Percentiles rank a stretch among this genome's conserved stretches.
Conservation (phyloP, 164 flowering plant species). For the Magnolia changhungtana region DNA sequence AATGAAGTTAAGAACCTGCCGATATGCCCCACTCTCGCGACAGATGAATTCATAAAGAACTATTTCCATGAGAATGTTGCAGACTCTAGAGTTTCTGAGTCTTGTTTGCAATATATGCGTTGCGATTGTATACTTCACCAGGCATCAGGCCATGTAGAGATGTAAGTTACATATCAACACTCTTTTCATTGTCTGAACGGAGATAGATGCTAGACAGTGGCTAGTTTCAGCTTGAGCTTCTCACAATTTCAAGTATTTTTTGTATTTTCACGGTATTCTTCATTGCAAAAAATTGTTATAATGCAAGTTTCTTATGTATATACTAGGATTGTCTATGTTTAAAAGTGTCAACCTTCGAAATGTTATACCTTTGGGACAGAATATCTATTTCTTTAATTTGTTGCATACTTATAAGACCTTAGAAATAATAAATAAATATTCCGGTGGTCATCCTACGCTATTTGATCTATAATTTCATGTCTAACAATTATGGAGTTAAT, state of each 20-base stretch:
- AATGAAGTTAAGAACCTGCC: slow-evolving; percentile 3
- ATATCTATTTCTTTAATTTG: background rate
- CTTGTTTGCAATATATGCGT: slow-evolving; percentile 38
- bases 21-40: background rate
- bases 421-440: no score
- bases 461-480: no score
- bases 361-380: background rate
- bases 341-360: background rate
- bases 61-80: slow-evolving; percentile 46
- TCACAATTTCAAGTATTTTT: background rate
- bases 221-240: background rate
- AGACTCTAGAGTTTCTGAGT: slow-evolving; percentile 47
- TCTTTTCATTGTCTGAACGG: background rate
- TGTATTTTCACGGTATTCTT: background rate
- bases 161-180: slow-evolving; percentile 28
- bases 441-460: no score
- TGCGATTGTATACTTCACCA: slow-evolving; percentile 44
- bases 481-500: no score
- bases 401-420: no score
- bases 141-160: slow-evolving; percentile 32
- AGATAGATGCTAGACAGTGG: background rate
- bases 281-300: no score
- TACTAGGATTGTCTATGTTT: background rate
- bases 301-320: no score
- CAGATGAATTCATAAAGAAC: slow-evolving; percentile 37